Base-by-base conservation (phyloP, 441 rosid genomes). In the Euphorbia corollata region DNA sequence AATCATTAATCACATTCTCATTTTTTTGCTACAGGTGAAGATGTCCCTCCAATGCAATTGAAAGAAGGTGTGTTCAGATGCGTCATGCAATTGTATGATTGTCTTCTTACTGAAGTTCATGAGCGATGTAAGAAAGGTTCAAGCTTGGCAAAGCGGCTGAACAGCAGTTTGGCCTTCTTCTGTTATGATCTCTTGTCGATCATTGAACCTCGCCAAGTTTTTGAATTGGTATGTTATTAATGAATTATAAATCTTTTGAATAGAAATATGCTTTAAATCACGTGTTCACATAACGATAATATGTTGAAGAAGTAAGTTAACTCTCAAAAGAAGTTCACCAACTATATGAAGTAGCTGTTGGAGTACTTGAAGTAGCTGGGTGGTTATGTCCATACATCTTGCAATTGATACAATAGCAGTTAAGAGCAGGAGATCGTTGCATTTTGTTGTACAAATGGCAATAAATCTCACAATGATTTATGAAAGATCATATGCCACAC, bases 51-150 rank as follows among this genome's bases (percentile, higher is more conserved):
- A 19, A 87, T 90, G 98, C 98, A 90, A 74, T 85, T 95, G 80
- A 88, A 89, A 81, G 99, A 95, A 76, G 87, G 96, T 68, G 99
- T 95, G 8, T 92, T 92, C 78, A 88, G 96, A 80, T 90, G 96
- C 77, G 83, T 92, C 73, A 77, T 85, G 85, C 99, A 95, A 83
- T 73, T 95, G 73, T 95, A 86, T 76, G 99, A 92, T 81, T 92
- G 98, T 78, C 98, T 95, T 71, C 79, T 95, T 67, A 92, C 98
- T 36, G 99, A 95, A 81, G 98, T 95, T 55, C 95, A 91, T 66
- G 99, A 95, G 80, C 98, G 98, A 67, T 92, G 96, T 79, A 95
- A 95, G 80, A 95, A 95, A 85, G 99, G 99, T 27, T 79, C 91
- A 75, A 88, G 87, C 84, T 82, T 95, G 83, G 99, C 97, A 62